Evolutionary conservation across 2,329 filamentous ascomycete genomes (phyloP).

Genomic region (Verticillium isaacii): DNA sequence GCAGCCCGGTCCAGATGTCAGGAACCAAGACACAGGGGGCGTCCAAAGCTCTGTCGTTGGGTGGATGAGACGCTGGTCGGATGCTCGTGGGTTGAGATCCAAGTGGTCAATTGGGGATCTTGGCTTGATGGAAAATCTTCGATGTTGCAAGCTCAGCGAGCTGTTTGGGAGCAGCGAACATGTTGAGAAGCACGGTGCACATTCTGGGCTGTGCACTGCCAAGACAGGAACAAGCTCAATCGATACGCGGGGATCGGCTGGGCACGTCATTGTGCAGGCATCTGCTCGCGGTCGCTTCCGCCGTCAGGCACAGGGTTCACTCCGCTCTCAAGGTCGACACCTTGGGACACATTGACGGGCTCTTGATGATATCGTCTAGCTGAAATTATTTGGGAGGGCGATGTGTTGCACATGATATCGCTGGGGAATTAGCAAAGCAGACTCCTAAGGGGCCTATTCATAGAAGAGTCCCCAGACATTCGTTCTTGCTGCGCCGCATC

Average conservation of each 20-base stretch:
- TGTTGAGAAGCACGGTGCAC: constrained; percentile 4
- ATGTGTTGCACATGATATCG: too few species aligned
- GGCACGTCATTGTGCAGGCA: constrained; percentile 15
- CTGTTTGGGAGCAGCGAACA: not conserved
- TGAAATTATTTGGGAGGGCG: too few species aligned
- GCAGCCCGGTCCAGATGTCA: not conserved
- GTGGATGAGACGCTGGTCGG: not conserved
- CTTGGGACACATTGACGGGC: not conserved
- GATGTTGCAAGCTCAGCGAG: not conserved
- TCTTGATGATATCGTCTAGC: too few species aligned
- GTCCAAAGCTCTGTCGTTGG: not conserved
- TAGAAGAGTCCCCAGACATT: too few species aligned
- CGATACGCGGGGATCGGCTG: constrained; percentile 5
- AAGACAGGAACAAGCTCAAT: constrained; percentile 14
- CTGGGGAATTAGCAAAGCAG: too few species aligned
- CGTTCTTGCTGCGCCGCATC: too few species aligned
- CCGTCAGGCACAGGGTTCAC: constrained; percentile 1
- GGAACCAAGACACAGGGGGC: not conserved
- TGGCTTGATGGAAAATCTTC: not conserved
- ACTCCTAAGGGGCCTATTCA: too few species aligned
- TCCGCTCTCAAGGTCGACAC: not conserved
- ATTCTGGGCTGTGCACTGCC: constrained; percentile 1
- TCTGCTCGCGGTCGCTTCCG: not conserved
- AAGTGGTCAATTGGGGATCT: not conserved
- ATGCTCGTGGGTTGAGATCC: not conserved